phyloP scores from a whole-genome alignment of 805 yeast genomes.

The Starmera caribaea region DNA sequence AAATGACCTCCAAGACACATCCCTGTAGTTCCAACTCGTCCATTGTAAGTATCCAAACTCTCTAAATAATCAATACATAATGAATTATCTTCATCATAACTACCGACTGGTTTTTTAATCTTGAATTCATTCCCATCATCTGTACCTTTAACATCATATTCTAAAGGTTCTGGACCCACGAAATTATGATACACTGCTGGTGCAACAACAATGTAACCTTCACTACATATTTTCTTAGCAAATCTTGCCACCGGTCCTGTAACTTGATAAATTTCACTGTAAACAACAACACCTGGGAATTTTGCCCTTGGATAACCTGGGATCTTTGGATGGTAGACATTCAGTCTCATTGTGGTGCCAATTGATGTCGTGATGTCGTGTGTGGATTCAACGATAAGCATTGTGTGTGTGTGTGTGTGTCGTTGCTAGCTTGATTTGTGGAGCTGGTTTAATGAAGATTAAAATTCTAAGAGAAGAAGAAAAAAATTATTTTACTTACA shows the following conservation, averaged over 20 bases:
- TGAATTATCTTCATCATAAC: constrained; percentile 68
- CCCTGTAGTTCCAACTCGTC: constrained; percentile 73
- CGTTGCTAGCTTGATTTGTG: too few relatives aligned
- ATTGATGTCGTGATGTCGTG: constrained; percentile 57
- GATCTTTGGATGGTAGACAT: constrained; percentile 56
- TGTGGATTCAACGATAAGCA: constrained; percentile 61
- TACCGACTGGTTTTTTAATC: constrained; percentile 52
- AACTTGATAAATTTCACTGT: constrained; percentile 73
- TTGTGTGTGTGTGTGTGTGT: too few relatives aligned
- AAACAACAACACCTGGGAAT: constrained; percentile 74
- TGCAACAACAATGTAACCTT: constrained; percentile 71
- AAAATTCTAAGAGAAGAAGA: too few relatives aligned
- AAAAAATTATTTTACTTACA: too few relatives aligned
- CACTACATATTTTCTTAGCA: constrained; percentile 70
- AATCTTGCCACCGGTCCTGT: constrained; percentile 76
- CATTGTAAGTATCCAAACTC: constrained; percentile 53
- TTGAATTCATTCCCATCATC: constrained; percentile 65
- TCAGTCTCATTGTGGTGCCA: constrained; percentile 60
- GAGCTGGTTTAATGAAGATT: too few relatives aligned
- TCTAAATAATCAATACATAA: constrained; percentile 54
- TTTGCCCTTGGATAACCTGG: constrained; percentile 69
- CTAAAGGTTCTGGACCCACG: constrained; percentile 50
- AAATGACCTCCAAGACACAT: constrained; percentile 85
- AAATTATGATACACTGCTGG: constrained; percentile 77
- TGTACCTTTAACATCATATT: constrained; percentile 66